phyloP scores from a whole-genome alignment of 768 basidiomycete species.

The Lentinula boryana region DNA sequence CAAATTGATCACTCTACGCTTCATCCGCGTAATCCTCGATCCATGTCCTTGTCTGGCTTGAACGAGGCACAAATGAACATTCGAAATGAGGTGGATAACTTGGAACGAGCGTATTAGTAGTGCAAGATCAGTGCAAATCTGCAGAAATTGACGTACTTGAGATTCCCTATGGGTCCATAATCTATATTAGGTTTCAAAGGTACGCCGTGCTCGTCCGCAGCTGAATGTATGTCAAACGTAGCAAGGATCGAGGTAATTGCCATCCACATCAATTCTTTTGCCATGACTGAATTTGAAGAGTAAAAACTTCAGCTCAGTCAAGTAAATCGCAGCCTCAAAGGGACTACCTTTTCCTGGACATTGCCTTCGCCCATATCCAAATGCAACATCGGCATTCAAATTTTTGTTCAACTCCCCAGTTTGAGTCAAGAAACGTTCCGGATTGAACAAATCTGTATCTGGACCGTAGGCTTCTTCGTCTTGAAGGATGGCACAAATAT shows the following conservation, averaged over 20 bases:
- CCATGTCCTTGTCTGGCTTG: not conserved
- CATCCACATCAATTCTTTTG: not conserved
- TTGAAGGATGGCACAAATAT: conserved; percentile 13
- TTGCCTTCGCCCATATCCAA: conserved; percentile 13
- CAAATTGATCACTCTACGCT: too few species aligned
- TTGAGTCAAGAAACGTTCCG: conserved; percentile 19
- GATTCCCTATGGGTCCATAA: not conserved
- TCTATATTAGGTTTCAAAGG: not conserved
- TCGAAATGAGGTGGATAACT: not conserved
- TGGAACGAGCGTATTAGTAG: not conserved
- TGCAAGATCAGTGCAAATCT: not conserved
- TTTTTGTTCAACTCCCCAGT: not conserved
- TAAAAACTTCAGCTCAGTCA: not conserved
- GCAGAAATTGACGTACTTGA: not conserved
- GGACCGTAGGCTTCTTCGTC: conserved; percentile 18
- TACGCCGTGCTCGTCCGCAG: conserved; percentile 5
- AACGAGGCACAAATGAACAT: not conserved
- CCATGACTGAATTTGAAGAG: not conserved
- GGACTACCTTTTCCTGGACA: not conserved
- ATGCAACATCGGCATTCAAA: conserved; percentile 6
- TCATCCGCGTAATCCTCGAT: not conserved
- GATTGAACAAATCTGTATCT: conserved; percentile 21
- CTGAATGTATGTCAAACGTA: not conserved
- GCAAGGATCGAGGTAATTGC: not conserved
- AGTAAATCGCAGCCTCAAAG: not conserved